These are phyloP conservation scores for Plenodomus tracheiphilus DNA, from an alignment of 2,329 filamentous ascomycete species.

Conservation along the genomic window DNA sequence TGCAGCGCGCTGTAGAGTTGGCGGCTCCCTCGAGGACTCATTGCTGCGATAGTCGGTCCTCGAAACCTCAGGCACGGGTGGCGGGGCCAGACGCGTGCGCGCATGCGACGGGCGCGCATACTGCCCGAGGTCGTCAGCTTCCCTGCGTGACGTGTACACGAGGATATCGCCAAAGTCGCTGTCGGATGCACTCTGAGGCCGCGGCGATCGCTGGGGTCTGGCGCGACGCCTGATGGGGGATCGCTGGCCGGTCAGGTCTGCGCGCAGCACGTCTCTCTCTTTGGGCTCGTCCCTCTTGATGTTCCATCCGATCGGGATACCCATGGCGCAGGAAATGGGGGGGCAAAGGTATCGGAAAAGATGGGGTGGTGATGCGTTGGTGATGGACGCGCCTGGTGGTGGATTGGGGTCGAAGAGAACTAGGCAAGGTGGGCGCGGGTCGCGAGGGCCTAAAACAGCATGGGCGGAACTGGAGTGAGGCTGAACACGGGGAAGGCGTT, in stretches of 20 bases:
- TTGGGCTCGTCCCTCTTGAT: constrained; percentile 56
- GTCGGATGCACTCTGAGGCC: constrained; percentile 20
- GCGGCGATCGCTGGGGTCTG: constrained; percentile 28
- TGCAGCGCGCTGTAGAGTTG: constrained; percentile 17
- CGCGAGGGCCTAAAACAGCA: constrained; percentile 13
- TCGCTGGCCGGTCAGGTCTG: constrained; percentile 57
- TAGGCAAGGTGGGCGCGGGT: constrained; percentile 11
- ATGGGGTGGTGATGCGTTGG: constrained; percentile 10
- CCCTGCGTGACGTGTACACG: constrained; percentile 13
- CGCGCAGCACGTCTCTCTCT: constrained; percentile 52
- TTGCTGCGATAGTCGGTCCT: constrained; percentile 19
- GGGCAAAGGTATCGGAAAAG: constrained; percentile 14
- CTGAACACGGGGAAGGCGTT: constrained; percentile 19
- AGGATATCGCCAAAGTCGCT: constrained; percentile 22
- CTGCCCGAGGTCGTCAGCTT: constrained; percentile 4
- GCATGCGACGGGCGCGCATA: constrained; percentile 19
- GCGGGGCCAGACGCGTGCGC: constrained; percentile 30
- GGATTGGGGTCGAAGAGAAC: constrained; percentile 22
- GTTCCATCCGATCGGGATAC: constrained; percentile 52
- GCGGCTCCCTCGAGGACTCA: constrained; percentile 16
- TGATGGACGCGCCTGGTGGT: constrained; percentile 11
- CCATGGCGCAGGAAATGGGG: constrained; percentile 45
- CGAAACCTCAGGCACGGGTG: constrained; percentile 40
- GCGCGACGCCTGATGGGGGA: constrained; percentile 61
- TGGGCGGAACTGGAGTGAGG: too few relatives aligned